Conservation (phyloP, 192 early-diverging fungal genomes). For the Phlyctochytrium arcticum region DNA sequence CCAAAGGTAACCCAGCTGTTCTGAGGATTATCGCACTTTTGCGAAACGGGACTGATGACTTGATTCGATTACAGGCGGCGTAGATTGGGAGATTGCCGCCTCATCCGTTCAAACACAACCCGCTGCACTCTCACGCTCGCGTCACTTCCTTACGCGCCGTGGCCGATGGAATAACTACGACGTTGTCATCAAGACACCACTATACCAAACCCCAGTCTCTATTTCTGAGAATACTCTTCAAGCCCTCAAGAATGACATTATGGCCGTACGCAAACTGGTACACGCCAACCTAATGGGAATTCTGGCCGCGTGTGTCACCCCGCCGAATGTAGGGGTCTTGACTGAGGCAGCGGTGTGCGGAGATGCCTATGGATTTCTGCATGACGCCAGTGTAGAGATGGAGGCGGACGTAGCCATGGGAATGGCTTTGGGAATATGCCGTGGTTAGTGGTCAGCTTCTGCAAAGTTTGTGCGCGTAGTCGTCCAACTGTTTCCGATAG, state of each 20-base stretch:
- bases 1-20: slow-evolving; percentile 18
- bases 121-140: neutral
- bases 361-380: slow-evolving; percentile 25
- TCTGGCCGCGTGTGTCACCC: slow-evolving; percentile 29
- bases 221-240: slow-evolving; percentile 3
- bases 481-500: slow-evolving; percentile 3
- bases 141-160: slow-evolving; percentile 17
- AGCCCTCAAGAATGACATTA: slow-evolving; percentile 5
- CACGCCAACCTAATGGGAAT: slow-evolving; percentile 31
- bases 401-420: slow-evolving; percentile 10
- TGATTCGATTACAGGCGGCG: slow-evolving; percentile 2
- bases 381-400: slow-evolving; percentile 40
- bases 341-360: slow-evolving; percentile 28
- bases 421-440: slow-evolving; percentile 30
- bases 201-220: slow-evolving; percentile 18
- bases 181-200: slow-evolving; percentile 32
- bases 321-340: slow-evolving; percentile 40
- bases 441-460: slow-evolving; percentile 8
- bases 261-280: slow-evolving; percentile 26
- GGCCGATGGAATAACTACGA: slow-evolving; percentile 32
- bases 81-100: slow-evolving; percentile 37
- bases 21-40: too few relatives aligned
- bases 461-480: neutral
- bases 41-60: neutral
- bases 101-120: slow-evolving; percentile 22